Base-by-base conservation (phyloP, 1,284 basidiomycete genomes). In the Sphaerobolus stellatus region DNA sequence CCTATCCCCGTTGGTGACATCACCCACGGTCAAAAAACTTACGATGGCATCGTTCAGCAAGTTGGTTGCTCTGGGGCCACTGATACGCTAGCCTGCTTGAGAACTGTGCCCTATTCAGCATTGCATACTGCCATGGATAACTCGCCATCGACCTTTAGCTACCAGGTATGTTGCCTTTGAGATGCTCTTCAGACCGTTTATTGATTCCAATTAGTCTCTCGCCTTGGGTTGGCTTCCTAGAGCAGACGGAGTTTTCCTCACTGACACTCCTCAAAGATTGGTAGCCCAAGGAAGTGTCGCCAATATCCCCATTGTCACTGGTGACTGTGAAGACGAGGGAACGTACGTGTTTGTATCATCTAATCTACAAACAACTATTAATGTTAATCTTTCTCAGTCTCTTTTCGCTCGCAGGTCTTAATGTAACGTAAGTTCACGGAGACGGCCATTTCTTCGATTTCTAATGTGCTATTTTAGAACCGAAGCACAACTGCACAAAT, bases 261-360 rank as follows among this genome's bases (percentile, higher is more conserved):
- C 71, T 0, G 73, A 73, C 20, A 65, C 72, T 52, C 75, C 79
- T 6, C 71, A 74, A 54, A 50, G 61, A 8, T 59, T 75, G 25
- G 69, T 80, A 11, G 65, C 69, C 43, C 63, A 73, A 38, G 75
- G 74, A 5, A 68, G 68, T 34, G 70, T 80, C 16, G 72, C 77
- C 2, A 68, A 38, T 18, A 3, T 28, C 24, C 13, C 22, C 22
- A 36, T 11, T n/a, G 33, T 30, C 43, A 22, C 41, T 68, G 74
- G 75, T 24, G 71, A 78, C 52, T 75, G 73, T 50, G 78, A 80
- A 49, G 80, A 81, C 52, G 80, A 82, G 63, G 80, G 80, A n/a
- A 81, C 80, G 63, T 34, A 31, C 48, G 56, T 49, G 16, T 18
- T 38, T 22, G 22, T 34, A 1, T 14, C 36, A 20, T n/a, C 22